These are phyloP conservation scores for Astrothelium macrocarpum DNA, from an alignment of 495 filamentous ascomycete genomes.

Conservation along the genomic window DNA sequence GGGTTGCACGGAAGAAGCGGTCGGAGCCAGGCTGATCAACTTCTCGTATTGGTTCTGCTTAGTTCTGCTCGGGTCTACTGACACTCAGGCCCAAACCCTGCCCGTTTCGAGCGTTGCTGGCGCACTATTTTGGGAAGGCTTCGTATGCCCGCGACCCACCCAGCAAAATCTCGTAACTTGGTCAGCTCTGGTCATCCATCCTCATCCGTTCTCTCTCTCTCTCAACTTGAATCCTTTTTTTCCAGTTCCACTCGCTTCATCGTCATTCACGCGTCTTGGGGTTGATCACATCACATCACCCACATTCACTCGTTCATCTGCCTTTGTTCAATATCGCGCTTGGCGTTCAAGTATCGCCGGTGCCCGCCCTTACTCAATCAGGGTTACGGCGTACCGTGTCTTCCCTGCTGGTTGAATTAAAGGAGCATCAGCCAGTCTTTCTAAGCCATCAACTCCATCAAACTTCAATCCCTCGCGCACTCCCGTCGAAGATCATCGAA, in stretches of 20 bases:
- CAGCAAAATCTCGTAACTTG: background rate
- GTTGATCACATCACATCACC: background rate
- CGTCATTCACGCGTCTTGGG: background rate
- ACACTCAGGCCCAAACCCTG: background rate
- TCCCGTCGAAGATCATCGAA: background rate
- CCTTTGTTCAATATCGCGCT: background rate
- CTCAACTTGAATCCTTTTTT: background rate
- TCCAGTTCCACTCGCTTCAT: background rate
- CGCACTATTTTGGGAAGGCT: background rate
- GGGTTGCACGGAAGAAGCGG: background rate
- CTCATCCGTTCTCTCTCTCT: background rate
- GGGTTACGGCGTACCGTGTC: background rate
- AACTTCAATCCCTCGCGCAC: background rate
- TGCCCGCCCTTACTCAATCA: background rate
- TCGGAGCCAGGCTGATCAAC: background rate
- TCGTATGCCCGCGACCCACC: background rate
- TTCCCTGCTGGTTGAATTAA: slow-evolving; percentile 3
- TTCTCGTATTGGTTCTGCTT: background rate
- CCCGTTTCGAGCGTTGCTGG: background rate
- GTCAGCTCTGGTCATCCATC: background rate
- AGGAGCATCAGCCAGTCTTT: background rate
- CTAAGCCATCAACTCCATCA: background rate
- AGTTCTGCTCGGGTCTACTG: background rate
- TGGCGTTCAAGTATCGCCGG: background rate
- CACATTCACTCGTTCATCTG: background rate